Evolutionary conservation across 306 rosid genomes (phyloP), one percentile per base, ranked within the genome.

Genomic region (Dryas octopetala): DNA sequence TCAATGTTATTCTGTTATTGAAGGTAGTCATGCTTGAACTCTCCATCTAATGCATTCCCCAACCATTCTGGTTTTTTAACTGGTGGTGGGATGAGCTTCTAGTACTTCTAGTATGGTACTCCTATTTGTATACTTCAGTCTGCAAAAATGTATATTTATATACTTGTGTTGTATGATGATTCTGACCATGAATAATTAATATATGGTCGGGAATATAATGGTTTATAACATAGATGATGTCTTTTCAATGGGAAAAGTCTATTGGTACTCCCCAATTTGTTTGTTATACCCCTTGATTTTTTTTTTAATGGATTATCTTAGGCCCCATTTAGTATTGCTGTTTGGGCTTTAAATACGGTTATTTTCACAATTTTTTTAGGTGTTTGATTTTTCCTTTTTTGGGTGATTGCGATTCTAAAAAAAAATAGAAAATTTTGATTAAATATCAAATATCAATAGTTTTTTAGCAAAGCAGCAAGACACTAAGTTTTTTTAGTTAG

Each of bases 111-210:
- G 74, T 76, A 72, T 7, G 79, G 54, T 66, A 48, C 38, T 10
- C 38, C 16, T 7, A 65, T 55, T 32, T 69, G 47, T 85, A 32
- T 78, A 76, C 43, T 23, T 17, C 48, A 68, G 61, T 80, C 60
- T 54, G 71, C 70, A 23, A 68, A 68, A 9, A 41, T 90, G 96
- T 88, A 88, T 90, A 84, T 86, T 81, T 80, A 40, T 63, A 71
- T 26, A 69, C 49, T 73, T 70, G 74, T 51, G 57, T 46, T 84
- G 62, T 74, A 74, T 74, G 53, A 85, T 71, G 80, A 43, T 17
- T 12, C 32, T 43, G 52, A 49, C 61, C 15, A 5, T 12, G 32
- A 32, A 28, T 58, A 58, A 59, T 67, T 67, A 32, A 62, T 63
- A 19, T 41, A 38, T 50, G 70, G 60, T 48, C 60, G 47, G 70